Conservation (phyloP, 1,284 basidiomycete genomes). For the Retiboletus flavoniger region DNA sequence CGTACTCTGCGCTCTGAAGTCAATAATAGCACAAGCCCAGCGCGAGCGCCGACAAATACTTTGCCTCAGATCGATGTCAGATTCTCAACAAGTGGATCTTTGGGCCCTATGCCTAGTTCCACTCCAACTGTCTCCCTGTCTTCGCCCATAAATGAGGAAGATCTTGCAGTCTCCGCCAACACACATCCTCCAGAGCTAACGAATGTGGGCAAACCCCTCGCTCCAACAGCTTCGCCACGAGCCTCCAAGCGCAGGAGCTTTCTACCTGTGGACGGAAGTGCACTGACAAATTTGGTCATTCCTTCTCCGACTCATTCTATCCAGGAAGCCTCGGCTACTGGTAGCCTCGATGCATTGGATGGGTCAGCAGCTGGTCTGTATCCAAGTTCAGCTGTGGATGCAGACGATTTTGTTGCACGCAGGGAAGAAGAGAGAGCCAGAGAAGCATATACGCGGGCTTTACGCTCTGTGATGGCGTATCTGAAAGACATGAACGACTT, state of each 20-base stretch:
- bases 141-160: slow-evolving; percentile 29
- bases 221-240: slow-evolving; percentile 47
- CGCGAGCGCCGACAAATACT: slow-evolving; percentile 35
- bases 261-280: slow-evolving; percentile 70
- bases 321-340: slow-evolving; percentile 47
- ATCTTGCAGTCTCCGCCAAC: slow-evolving; percentile 1
- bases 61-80: slow-evolving; percentile 66
- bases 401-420: slow-evolving; percentile 41
- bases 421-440: slow-evolving; percentile 68
- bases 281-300: slow-evolving; percentile 50
- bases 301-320: slow-evolving; percentile 67
- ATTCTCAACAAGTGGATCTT: slow-evolving; percentile 62
- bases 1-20: slow-evolving; percentile 25
- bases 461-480: slow-evolving; percentile 92
- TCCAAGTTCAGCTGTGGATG: slow-evolving; percentile 49
- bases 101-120: slow-evolving; percentile 45
- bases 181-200: slow-evolving; percentile 1
- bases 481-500: slow-evolving; percentile 94
- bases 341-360: slow-evolving; percentile 42
- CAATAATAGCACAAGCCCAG: slow-evolving; percentile 19
- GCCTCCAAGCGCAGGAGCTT: slow-evolving; percentile 78
- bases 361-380: slow-evolving; percentile 35
- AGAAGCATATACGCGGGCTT: slow-evolving; percentile 71
- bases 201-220: slow-evolving; percentile 46
- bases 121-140: slow-evolving; percentile 29